Evolutionary conservation across 2,329 filamentous ascomycete species (phyloP).

Genomic region (Fusarium zealandicum): DNA sequence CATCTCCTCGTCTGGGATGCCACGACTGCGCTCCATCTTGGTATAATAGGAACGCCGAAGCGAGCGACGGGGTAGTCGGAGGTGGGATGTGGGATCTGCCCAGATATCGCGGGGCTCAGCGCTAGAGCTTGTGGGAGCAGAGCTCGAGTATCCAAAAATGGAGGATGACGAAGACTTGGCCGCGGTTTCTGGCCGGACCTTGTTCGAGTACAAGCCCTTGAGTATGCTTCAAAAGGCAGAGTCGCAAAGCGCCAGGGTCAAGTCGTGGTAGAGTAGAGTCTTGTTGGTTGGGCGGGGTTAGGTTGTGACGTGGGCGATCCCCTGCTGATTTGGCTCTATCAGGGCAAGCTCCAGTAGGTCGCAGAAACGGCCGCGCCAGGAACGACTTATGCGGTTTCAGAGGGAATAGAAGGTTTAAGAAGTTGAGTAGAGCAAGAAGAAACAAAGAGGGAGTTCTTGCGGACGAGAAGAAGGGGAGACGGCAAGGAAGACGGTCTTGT

Average conservation of each 20-base stretch:
- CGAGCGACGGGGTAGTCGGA: slow-evolving; percentile 8
- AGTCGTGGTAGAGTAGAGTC: background rate
- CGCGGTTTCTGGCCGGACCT: slow-evolving; percentile 12
- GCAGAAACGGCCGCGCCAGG: slow-evolving; percentile 43
- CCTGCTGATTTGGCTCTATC: slow-evolving; percentile 19
- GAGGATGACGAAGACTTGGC: slow-evolving; percentile 9
- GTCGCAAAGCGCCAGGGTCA: background rate
- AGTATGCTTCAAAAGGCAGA: background rate
- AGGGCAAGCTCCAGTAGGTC: slow-evolving; percentile 37
- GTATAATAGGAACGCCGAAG: slow-evolving; percentile 13
- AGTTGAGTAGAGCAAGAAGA: background rate
- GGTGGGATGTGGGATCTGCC: slow-evolving; percentile 15
- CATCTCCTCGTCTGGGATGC: slow-evolving; percentile 81
- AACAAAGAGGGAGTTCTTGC: slow-evolving; percentile 3
- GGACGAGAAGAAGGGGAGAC: slow-evolving; percentile 1
- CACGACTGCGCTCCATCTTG: slow-evolving; percentile 64
- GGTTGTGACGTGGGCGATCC: slow-evolving; percentile 25
- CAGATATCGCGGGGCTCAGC: slow-evolving; percentile 25
- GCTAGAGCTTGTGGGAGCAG: slow-evolving; percentile 13
- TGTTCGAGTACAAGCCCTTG: slow-evolving; percentile 13
- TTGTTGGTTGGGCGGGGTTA: slow-evolving; percentile 38
- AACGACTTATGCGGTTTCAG: slow-evolving; percentile 23
- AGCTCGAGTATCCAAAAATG: slow-evolving; percentile 2
- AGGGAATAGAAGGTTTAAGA: background rate
- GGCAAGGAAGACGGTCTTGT: slow-evolving; percentile 20